Evolutionary conservation across 2,329 filamentous ascomycete genomes (phyloP).

Genomic region (Penicillium expansum): DNA sequence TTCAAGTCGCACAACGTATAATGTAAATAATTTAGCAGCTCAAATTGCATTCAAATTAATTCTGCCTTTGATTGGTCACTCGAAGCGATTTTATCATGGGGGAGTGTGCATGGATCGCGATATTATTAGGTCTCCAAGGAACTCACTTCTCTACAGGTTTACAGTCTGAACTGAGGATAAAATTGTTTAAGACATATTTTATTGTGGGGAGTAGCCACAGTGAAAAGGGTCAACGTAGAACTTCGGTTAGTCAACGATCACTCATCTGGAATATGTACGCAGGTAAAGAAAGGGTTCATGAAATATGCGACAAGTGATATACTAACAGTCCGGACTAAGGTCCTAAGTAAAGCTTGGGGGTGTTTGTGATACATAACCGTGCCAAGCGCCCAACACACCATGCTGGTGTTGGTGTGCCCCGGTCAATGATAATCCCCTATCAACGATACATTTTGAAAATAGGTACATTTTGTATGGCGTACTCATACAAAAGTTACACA

Average conservation of each 20-base stretch:
- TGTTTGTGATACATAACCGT: no score
- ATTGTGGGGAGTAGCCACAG: background rate
- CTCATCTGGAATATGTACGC: background rate
- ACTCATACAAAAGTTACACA: no score
- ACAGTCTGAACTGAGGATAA: background rate
- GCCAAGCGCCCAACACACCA: no score
- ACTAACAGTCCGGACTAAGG: background rate
- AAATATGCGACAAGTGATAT: background rate
- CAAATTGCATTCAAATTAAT: background rate
- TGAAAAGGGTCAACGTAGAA: background rate
- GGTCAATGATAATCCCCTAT: no score
- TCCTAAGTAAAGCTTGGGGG: no score
- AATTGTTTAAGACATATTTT: background rate
- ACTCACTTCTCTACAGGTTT: background rate
- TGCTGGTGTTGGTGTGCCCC: no score
- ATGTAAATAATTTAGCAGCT: background rate
- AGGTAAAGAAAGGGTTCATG: background rate
- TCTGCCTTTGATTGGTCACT: background rate
- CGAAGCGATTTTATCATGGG: background rate
- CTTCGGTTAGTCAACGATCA: background rate
- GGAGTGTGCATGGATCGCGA: background rate
- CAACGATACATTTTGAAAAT: no score
- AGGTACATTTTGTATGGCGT: no score
- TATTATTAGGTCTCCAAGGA: background rate
- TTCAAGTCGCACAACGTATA: background rate